Evolutionary conservation across 2,329 filamentous ascomycete species (phyloP).

Genomic region (Thielaviopsis punctulata): DNA sequence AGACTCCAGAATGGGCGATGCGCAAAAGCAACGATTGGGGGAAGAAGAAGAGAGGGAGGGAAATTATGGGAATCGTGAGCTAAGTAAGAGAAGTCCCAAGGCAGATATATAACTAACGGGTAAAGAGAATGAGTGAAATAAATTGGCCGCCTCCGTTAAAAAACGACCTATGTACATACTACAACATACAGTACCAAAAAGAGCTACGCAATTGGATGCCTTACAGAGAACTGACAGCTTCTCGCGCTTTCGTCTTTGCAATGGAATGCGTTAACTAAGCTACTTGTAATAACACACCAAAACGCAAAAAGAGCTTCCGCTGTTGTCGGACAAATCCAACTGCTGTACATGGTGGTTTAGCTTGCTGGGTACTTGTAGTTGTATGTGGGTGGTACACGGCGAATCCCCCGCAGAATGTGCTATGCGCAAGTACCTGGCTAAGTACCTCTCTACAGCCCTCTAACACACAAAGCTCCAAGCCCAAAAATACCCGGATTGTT

Average conservation of each 20-base stretch:
- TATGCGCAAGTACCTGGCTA: background rate
- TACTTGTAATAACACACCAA: no score
- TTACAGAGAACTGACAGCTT: background rate
- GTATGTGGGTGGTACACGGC: background rate
- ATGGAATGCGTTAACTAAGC: no score
- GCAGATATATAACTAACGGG: background rate
- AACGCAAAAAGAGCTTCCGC: no score
- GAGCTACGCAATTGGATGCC: constrained; percentile 11
- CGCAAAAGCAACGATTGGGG: background rate
- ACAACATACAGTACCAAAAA: background rate
- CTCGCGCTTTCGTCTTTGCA: background rate
- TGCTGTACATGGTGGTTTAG: no score
- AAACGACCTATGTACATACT: background rate
- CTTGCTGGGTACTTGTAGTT: background rate
- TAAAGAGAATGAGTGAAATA: background rate
- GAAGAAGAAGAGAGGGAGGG: background rate
- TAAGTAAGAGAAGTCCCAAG: background rate
- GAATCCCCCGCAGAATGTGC: background rate
- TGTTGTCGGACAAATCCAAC: no score
- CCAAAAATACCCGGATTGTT: background rate
- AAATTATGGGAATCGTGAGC: background rate
- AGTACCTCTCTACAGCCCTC: background rate
- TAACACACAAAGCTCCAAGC: no score
- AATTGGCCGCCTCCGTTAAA: background rate
- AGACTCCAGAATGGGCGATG: background rate